Conservation (phyloP, 139 green algal genomes). For the Axilococcus clingmanii region DNA sequence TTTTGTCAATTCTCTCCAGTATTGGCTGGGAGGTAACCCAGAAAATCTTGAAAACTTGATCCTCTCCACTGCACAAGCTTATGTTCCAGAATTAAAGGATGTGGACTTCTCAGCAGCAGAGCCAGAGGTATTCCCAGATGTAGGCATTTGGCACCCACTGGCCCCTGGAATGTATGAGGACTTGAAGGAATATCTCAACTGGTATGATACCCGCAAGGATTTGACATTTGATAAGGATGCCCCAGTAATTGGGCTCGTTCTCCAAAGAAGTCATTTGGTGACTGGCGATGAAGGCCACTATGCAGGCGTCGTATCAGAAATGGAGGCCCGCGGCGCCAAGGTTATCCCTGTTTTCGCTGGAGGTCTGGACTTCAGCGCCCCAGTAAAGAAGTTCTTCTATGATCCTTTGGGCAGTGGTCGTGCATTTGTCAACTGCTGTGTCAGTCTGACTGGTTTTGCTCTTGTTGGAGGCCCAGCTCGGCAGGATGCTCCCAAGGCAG, state of each 20-base stretch:
- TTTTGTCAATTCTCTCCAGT: slow-evolving; percentile 93
- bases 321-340: slow-evolving; percentile 88
- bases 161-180: slow-evolving; percentile 87
- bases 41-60: slow-evolving; percentile 99
- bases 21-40: slow-evolving; percentile 96
- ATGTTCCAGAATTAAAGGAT: slow-evolving; percentile 81
- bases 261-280: slow-evolving; percentile 96
- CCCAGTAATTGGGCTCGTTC: slow-evolving; percentile 89
- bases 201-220: slow-evolving; percentile 94
- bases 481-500: slow-evolving; percentile 95
- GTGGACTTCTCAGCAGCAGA: slow-evolving; percentile 62
- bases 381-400: slow-evolving; percentile 98
- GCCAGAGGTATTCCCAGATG: slow-evolving; percentile 88
- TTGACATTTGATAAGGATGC: slow-evolving; percentile 75
- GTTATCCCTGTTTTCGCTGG: slow-evolving; percentile 95
- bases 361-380: slow-evolving; percentile 91
- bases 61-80: slow-evolving; percentile 68
- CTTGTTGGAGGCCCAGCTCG: slow-evolving; percentile 89
- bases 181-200: slow-evolving; percentile 99
- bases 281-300: slow-evolving; percentile 98
- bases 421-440: slow-evolving; percentile 78
- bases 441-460: slow-evolving; percentile 95
- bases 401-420: slow-evolving; percentile 76
- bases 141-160: slow-evolving; percentile 96
- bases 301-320: slow-evolving; percentile 77